Evolutionary conservation across 371 early-diverging fungal genomes (phyloP), one percentile per base, ranked within the genome.

Genomic region (Choanephora cucurbitarum): DNA sequence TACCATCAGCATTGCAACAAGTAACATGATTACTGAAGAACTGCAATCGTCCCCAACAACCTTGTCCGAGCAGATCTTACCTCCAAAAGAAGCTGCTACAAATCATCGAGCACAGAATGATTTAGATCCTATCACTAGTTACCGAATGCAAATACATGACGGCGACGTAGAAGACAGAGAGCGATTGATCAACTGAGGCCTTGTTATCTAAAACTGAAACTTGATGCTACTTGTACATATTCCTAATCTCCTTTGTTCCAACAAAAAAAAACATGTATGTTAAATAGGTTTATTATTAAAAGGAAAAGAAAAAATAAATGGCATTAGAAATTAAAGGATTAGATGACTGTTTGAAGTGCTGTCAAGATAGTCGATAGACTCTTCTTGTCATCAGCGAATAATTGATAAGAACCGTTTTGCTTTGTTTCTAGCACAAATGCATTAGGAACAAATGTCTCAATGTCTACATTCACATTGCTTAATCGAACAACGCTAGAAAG

Each of bases 381-480:
- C 49, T 65, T 60, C 52, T 56, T 58, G 19, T 69, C 52, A 49
- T 73, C 77, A 9, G 72, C 74, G 48, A 63, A 73, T 14, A 77
- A 21, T 21, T 77, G 73, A 45, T 69, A 73, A 14, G 72, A 47
- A 5, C 70, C 72, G 43, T 72, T 62, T 22, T 54, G 49, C 40
- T 62, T 52, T n/a, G 72, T 71, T 46, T 69, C 64, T 24, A 77
- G 47, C 3, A 71, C 74, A 58, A 73, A 77, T 1, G 77, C 66
- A 55, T 77, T 77, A 8, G 74, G 72, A 24, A 77, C 55, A 53
- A 71, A 77, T 1, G 73, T 71, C 9, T 77, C 73, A 14, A 58
- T 56, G 43, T 71, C 72, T 10, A 59, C 60, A 46, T 73, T 66
- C 6, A 71, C 66, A 11, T 58, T 56, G 33, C 60, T 69, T 19